Percentiles rank a stretch among this genome's conserved stretches.
phyloP scores from a whole-genome alignment of 192 early-diverging fungal species.

The Coemansia asiatica region DNA sequence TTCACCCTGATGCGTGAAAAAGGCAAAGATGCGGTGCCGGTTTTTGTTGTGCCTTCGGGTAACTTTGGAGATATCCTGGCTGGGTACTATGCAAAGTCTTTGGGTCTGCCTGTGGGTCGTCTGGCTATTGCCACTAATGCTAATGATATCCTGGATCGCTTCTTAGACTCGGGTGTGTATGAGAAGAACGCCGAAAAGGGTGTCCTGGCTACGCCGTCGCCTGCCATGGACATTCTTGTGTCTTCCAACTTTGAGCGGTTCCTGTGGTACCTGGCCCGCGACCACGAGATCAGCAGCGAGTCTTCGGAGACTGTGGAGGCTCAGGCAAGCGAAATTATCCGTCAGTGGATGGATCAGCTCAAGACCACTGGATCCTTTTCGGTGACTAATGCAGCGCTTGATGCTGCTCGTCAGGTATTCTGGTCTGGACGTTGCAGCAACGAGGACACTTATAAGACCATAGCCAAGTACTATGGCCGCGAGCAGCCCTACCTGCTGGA shows the following conservation, averaged over 20 bases:
- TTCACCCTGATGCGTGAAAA: slow-evolving; percentile 60
- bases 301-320: no score
- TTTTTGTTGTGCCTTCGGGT: slow-evolving; percentile 91
- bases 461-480: slow-evolving; percentile 65
- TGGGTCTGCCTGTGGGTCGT: slow-evolving; percentile 85
- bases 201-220: slow-evolving; percentile 77
- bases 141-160: slow-evolving; percentile 96
- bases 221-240: slow-evolving; percentile 97
- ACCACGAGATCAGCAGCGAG: slow-evolving; percentile 52
- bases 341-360: slow-evolving; percentile 77
- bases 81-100: slow-evolving; percentile 84
- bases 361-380: slow-evolving; percentile 70
- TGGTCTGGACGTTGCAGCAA: slow-evolving; percentile 74
- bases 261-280: slow-evolving; percentile 84
- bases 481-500: slow-evolving; percentile 76
- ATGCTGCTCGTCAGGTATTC: slow-evolving; percentile 69
- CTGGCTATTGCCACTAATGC: slow-evolving; percentile 93
- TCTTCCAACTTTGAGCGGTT: slow-evolving; percentile 98
- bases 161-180: slow-evolving; percentile 81
- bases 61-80: slow-evolving; percentile 97
- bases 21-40: slow-evolving; percentile 10
- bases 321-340: slow-evolving; percentile 61
- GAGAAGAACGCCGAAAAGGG: slow-evolving; percentile 66
- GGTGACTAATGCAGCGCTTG: slow-evolving; percentile 62
- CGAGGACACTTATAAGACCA: slow-evolving; percentile 72